Evolutionary conservation across 768 basidiomycete genomes (phyloP), one percentile per base, ranked within the genome.

Genomic region (Pleurotus tuber-regium): DNA sequence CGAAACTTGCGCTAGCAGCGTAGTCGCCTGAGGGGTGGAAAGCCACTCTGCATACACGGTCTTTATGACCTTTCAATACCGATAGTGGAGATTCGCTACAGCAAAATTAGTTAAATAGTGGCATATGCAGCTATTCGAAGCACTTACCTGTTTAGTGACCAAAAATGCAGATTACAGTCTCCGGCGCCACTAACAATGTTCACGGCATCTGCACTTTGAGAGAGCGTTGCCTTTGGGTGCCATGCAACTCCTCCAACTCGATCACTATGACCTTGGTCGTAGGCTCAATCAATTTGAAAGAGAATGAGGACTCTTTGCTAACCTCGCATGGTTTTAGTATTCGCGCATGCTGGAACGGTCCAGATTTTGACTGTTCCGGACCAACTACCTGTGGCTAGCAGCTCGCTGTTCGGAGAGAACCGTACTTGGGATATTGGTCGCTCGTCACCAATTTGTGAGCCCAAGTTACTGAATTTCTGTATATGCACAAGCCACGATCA

Each of bases 401-500:
- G 77, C 61, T 89, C 70, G 64, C 87, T 89, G 65, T 98, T 89
- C 6, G 97, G 97, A 2, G 96, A 83, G 67, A 98, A 98, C 31
- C 97, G 87, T 24, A 98, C 91, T 71, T 89, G 86, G 2, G 93
- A 88, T 57, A 98, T 83, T 1, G 97, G 94, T 36, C 97, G 81
- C 58, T 97, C 94, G 66, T 98, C 97, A 50, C 94, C 97, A 58
- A 98, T 94, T 77, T 98, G 96, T 0, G 97, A 98, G 19, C 97
- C 97, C 39, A 98, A 82, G 61, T 94, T 96, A 42, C 84, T 77
- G 67, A 90, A 94, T 68, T 85, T 89, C 92, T 95, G 59, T 1
- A 25, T 2, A 19, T 12, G 54, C 40, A 12, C 9, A 19, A 52
- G 48, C 30, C n/a, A n/a, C n/a, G n/a, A 8, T 16, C 19, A 14